These are phyloP conservation scores for Stenogyne calaminthoides DNA, from an alignment of 305 asterid species.

Conservation along the genomic window DNA sequence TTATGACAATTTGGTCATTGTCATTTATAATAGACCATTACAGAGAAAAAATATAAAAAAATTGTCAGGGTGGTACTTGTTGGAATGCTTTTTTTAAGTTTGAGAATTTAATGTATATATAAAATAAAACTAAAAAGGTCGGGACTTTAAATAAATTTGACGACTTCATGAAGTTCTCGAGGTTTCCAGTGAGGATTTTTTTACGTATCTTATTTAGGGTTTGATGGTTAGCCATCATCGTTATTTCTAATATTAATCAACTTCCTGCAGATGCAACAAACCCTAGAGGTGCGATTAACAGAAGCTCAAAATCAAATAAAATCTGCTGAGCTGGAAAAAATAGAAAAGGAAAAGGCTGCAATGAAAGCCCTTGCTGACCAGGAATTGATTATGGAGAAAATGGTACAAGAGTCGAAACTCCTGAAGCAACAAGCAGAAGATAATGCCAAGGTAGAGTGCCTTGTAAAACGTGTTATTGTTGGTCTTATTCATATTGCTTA, in stretches of 20 bases:
- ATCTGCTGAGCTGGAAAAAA: constrained; percentile 54
- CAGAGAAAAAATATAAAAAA: not conserved
- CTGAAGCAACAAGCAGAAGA: constrained; percentile 78
- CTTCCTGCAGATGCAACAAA: constrained; percentile 61
- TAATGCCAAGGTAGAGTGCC: constrained; percentile 63
- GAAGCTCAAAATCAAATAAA: constrained; percentile 54
- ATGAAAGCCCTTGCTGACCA: constrained; percentile 52
- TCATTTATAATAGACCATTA: not conserved
- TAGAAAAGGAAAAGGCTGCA: constrained; percentile 57
- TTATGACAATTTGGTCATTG: not conserved
- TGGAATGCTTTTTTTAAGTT: not conserved
- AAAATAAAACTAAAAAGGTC: too few species aligned
- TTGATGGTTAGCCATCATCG: too few species aligned
- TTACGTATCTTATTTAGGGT: not conserved
- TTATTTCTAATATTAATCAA: not conserved
- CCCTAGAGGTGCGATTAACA: constrained; percentile 55
- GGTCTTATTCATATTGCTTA: not conserved
- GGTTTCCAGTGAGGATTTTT: not conserved
- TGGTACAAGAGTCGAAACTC: constrained; percentile 62
- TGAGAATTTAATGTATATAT: not conserved
- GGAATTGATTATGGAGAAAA: constrained; percentile 60
- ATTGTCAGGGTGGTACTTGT: not conserved
- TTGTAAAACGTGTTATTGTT: not conserved
- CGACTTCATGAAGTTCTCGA: constrained; percentile 4
- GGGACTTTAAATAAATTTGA: not conserved